Conservation (phyloP, 139 green algal genomes). For the Zygnema cylindricum region DNA sequence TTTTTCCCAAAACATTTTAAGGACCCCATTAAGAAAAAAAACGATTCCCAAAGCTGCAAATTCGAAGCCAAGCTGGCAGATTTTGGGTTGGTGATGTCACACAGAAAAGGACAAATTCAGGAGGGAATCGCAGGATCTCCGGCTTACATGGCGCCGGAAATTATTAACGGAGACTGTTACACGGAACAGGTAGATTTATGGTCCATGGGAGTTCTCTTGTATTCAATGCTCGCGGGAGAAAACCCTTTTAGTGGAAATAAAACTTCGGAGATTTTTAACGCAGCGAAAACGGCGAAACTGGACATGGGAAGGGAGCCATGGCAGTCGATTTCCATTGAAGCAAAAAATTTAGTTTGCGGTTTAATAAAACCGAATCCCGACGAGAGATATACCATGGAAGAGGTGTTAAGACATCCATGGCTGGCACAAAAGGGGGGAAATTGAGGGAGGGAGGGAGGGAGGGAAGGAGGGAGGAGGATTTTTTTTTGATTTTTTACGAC, state of each 20-base stretch:
- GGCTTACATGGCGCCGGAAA: slow-evolving; percentile 39
- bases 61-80: slow-evolving; percentile 10
- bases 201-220: slow-evolving; percentile 30
- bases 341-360: slow-evolving; percentile 11
- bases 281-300: background rate
- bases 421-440: no score
- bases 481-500: no score
- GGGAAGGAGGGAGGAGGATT: no score
- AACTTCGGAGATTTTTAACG: slow-evolving; percentile 19
- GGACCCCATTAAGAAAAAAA: no score
- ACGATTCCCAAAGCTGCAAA: no score
- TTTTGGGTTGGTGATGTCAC: slow-evolving; percentile 2
- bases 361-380: background rate
- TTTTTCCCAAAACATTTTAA: background rate
- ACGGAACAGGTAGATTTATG: slow-evolving; percentile 27
- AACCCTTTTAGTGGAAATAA: slow-evolving; percentile 13
- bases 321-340: slow-evolving; percentile 16
- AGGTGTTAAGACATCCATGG: slow-evolving; percentile 28
- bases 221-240: slow-evolving; percentile 17
- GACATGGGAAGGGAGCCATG: slow-evolving; percentile 3
- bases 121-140: slow-evolving; percentile 17
- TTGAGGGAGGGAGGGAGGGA: no score
- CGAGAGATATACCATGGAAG: background rate
- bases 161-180: slow-evolving; percentile 13
- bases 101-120: background rate